Evolutionary conservation across 208 protist genomes (phyloP).

Genomic region (Crithidia thermophila): DNA sequence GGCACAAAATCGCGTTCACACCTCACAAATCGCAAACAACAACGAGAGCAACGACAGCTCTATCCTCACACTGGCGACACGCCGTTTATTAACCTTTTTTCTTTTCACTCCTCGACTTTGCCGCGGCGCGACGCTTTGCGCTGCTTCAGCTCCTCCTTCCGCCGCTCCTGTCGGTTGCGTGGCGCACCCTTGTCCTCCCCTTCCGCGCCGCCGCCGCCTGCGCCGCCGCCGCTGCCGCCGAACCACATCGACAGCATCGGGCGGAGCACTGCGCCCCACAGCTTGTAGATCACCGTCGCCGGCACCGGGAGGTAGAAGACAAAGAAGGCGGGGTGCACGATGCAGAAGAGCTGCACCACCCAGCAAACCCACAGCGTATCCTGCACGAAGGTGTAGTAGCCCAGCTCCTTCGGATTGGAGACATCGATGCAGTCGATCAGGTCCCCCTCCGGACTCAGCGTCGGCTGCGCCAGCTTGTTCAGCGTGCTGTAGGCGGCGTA

Average conservation of each 20-base stretch:
- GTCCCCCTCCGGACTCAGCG: slow-evolving; percentile 47
- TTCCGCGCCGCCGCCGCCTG: background rate
- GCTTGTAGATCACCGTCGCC: slow-evolving; percentile 70
- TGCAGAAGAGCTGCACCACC: slow-evolving; percentile 79
- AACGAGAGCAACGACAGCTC: too few relatives aligned
- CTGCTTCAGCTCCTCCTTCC: slow-evolving; percentile 59
- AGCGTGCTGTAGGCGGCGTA: slow-evolving; percentile 56
- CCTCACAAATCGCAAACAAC: too few relatives aligned
- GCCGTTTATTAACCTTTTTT: background rate
- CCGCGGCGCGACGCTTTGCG: slow-evolving; percentile 53
- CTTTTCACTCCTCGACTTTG: background rate
- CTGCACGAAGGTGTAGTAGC: slow-evolving; percentile 81
- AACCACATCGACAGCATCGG: slow-evolving; percentile 38
- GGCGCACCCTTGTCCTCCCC: slow-evolving; percentile 8
- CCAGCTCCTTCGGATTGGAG: slow-evolving; percentile 78
- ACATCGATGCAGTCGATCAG: slow-evolving; percentile 78
- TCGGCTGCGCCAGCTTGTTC: slow-evolving; percentile 58
- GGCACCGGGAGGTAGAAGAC: slow-evolving; percentile 91
- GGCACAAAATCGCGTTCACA: too few relatives aligned
- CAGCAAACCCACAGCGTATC: slow-evolving; percentile 91
- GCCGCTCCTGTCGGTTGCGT: slow-evolving; percentile 61
- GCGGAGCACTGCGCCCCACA: slow-evolving; percentile 45
- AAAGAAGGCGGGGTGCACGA: slow-evolving; percentile 69
- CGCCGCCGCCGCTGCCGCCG: slow-evolving; percentile 20
- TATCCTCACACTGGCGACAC: background rate